Conservation (phyloP, 176 grass and related monocot genomes). For the Juncus effusus region DNA sequence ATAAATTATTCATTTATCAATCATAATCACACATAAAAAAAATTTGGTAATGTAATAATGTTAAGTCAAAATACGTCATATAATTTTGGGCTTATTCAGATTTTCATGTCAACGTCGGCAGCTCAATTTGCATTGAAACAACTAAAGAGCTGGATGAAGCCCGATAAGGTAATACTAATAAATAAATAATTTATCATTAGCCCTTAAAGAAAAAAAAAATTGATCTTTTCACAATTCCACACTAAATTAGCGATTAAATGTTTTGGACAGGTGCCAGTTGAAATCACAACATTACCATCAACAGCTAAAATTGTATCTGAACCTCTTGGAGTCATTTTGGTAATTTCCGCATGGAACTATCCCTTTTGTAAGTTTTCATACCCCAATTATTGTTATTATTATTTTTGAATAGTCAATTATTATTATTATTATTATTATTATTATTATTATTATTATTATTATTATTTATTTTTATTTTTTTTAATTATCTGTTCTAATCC, state of each 20-base stretch:
- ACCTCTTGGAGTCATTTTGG: slow-evolving; percentile 73
- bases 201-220: too few relatives aligned
- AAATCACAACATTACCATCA: slow-evolving; percentile 68
- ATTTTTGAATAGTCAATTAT: slow-evolving; percentile 7
- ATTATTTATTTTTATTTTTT: background rate
- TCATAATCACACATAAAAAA: too few relatives aligned
- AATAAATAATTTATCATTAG: too few relatives aligned
- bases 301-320: slow-evolving; percentile 60
- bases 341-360: slow-evolving; percentile 98
- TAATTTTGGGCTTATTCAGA: slow-evolving; percentile 40
- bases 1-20: too few relatives aligned
- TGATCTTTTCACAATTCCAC: too few relatives aligned
- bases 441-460: too few relatives aligned
- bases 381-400: background rate
- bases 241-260: background rate
- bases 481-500: background rate
- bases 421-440: too few relatives aligned
- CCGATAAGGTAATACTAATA: slow-evolving; percentile 51
- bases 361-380: slow-evolving; percentile 64
- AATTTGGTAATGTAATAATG: too few relatives aligned
- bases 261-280: slow-evolving; percentile 39
- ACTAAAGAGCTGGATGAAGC: slow-evolving; percentile 77
- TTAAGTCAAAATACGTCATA: background rate
- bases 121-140: slow-evolving; percentile 56
- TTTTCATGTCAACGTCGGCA: slow-evolving; percentile 46